These are phyloP conservation scores for Starmera dryadoides DNA, from an alignment of 805 yeast genomes.

Conservation along the genomic window DNA sequence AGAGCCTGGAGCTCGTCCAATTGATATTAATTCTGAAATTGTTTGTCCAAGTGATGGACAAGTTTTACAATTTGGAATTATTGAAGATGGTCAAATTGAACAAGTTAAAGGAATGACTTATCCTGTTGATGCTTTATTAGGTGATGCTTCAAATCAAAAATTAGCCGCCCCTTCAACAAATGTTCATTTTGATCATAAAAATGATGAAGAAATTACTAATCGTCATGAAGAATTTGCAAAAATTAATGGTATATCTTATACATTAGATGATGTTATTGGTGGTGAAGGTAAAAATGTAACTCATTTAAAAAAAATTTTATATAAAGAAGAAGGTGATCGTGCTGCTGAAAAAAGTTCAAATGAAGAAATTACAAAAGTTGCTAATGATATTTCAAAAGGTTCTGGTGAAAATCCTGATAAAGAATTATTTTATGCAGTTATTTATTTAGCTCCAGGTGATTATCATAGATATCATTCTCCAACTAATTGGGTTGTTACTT, in stretches of 20 bases:
- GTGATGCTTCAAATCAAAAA: conserved; percentile 36
- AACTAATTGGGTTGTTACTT: conserved; percentile 87
- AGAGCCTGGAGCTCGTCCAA: conserved; percentile 71
- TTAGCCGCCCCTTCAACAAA: conserved; percentile 51
- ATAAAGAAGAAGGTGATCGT: conserved; percentile 63
- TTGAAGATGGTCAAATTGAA: conserved; percentile 81
- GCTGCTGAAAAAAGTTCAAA: conserved; percentile 23
- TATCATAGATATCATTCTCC: conserved; percentile 98
- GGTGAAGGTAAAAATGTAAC: conserved; percentile 34
- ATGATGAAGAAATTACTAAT: conserved; percentile 34
- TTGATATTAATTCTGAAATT: conserved; percentile 54
- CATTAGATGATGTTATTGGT: conserved; percentile 63
- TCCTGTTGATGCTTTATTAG: conserved; percentile 81
- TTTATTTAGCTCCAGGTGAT: conserved; percentile 96
- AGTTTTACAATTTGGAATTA: conserved; percentile 75
- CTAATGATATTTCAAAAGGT: conserved; percentile 20
- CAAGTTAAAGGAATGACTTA: conserved; percentile 97
- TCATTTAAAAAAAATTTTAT: conserved; percentile 40
- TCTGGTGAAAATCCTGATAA: conserved; percentile 30
- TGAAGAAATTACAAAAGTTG: conserved; percentile 31
- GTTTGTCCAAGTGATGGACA: conserved; percentile 94
- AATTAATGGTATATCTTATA: conserved; percentile 65
- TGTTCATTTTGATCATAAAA: conserved; percentile 35
- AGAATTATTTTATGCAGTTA: conserved; percentile 78
- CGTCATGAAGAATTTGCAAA: conserved; percentile 72